A percentile compares a stretch with the other conserved stretches of the same genome.
Conservation (phyloP, 1,284 basidiomycete genomes). For the Jaminaea rosea region DNA sequence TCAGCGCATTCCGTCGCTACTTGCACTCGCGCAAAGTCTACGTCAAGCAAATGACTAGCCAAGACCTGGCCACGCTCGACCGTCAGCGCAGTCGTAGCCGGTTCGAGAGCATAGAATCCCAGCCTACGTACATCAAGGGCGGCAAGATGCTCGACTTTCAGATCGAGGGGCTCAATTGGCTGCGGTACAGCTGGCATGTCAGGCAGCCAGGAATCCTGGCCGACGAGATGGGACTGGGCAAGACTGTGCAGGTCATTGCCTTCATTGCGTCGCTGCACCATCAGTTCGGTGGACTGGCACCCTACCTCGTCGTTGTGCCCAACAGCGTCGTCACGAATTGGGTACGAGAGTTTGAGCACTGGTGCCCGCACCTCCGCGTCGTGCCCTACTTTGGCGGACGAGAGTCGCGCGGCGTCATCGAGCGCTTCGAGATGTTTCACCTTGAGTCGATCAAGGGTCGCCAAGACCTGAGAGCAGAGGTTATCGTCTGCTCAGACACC, state of each 20-base stretch:
- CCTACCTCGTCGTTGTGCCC: slow-evolving; percentile 81
- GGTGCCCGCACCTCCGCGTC: slow-evolving; percentile 65
- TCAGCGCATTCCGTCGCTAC: slow-evolving; percentile 60
- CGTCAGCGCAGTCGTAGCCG: slow-evolving; percentile 20
- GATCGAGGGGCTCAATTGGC: slow-evolving; percentile 87
- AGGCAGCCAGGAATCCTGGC: slow-evolving; percentile 84
- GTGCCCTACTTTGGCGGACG: slow-evolving; percentile 65
- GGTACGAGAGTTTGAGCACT: slow-evolving; percentile 74
- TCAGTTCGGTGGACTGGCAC: slow-evolving; percentile 52
- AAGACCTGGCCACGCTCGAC: slow-evolving; percentile 20
- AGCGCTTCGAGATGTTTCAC: slow-evolving; percentile 72
- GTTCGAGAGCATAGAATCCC: slow-evolving; percentile 46
- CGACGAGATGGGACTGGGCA: slow-evolving; percentile 87
- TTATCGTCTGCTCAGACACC: slow-evolving; percentile 25
- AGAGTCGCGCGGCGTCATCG: slow-evolving; percentile 64
- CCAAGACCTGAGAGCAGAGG: slow-evolving; percentile 20
- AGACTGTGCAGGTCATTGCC: slow-evolving; percentile 83
- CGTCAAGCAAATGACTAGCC: slow-evolving; percentile 53
- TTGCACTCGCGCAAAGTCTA: slow-evolving; percentile 58
- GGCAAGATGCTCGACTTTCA: slow-evolving; percentile 50
- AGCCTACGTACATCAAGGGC: slow-evolving; percentile 50
- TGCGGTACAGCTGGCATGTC: slow-evolving; percentile 53
- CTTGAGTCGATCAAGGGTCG: slow-evolving; percentile 21
- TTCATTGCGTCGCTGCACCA: slow-evolving; percentile 66
- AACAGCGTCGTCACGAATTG: slow-evolving; percentile 85